Conservation (phyloP, 345 rosid species). For the Eutrema japonicum region DNA sequence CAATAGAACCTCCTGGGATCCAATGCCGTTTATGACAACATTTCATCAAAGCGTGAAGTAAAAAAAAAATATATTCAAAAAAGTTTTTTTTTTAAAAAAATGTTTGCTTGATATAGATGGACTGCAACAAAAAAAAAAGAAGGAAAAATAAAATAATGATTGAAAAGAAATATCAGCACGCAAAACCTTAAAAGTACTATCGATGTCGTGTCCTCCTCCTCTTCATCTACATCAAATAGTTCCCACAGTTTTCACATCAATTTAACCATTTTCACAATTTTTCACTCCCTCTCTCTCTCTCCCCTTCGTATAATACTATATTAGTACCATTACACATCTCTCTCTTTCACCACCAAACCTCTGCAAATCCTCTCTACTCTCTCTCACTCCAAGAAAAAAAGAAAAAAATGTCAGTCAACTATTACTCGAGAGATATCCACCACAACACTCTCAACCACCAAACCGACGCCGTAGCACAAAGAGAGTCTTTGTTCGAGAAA, state of each 20-base stretch:
- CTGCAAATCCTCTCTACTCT: constrained; percentile 34
- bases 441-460: constrained; percentile 44
- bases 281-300: constrained; percentile 3
- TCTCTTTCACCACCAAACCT: constrained; percentile 46
- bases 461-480: constrained; percentile 30
- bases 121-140: not conserved
- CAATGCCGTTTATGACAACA: constrained; percentile 19
- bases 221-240: constrained; percentile 41
- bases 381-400: constrained; percentile 17
- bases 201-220: constrained; percentile 46
- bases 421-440: constrained; percentile 47
- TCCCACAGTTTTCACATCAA: constrained; percentile 46
- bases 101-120: not conserved
- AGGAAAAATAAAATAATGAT: constrained; percentile 28
- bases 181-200: constrained; percentile 51
- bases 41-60: not conserved
- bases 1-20: constrained; percentile 23
- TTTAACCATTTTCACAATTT: constrained; percentile 32
- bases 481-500: constrained; percentile 73
- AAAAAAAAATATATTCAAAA: no score
- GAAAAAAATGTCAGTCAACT: constrained; percentile 54
- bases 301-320: constrained; percentile 43
- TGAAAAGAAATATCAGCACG: constrained; percentile 45
- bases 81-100: not conserved
- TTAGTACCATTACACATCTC: constrained; percentile 44